These are phyloP conservation scores for Emmonsiellopsis sp. DNA, from an alignment of 2,329 filamentous ascomycete genomes.

Conservation along the genomic window DNA sequence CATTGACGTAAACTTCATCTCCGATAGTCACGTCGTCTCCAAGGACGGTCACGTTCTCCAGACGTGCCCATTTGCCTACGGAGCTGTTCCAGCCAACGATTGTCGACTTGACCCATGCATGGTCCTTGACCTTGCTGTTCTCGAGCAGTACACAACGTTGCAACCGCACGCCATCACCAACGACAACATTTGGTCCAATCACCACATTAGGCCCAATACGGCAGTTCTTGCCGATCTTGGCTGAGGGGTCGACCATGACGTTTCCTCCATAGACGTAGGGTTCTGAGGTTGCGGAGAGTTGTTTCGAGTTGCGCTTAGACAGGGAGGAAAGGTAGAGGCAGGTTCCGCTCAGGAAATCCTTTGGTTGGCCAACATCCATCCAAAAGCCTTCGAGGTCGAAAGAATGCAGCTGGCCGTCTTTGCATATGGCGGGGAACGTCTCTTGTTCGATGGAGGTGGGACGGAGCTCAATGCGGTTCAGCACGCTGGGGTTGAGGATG, in stretches of 20 bases:
- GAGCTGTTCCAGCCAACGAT: slow-evolving; percentile 98
- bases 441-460: slow-evolving; percentile 98
- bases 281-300: slow-evolving; percentile 64
- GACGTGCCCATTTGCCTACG: slow-evolving; percentile 87
- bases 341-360: slow-evolving; percentile 93
- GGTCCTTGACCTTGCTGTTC: slow-evolving; percentile 92
- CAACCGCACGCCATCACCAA: slow-evolving; percentile 88
- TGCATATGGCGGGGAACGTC: slow-evolving; percentile 90
- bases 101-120: slow-evolving; percentile 97
- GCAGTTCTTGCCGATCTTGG: slow-evolving; percentile 97
- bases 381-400: slow-evolving; percentile 97
- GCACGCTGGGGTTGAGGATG: slow-evolving; percentile 87
- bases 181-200: slow-evolving; percentile 83
- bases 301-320: slow-evolving; percentile 79
- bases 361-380: slow-evolving; percentile 99
- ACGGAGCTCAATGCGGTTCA: slow-evolving; percentile 86
- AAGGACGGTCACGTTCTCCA: slow-evolving; percentile 97
- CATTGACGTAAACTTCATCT: slow-evolving; percentile 98
- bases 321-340: slow-evolving; percentile 93
- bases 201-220: slow-evolving; percentile 95
- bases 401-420: slow-evolving; percentile 83
- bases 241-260: slow-evolving; percentile 85
- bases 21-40: slow-evolving; percentile 97
- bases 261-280: slow-evolving; percentile 87
- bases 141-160: slow-evolving; percentile 86